Percentiles rank a stretch among this genome's conserved stretches.
Conservation (phyloP, 2,329 filamentous ascomycete species). For the Cladorrhinum sp. region DNA sequence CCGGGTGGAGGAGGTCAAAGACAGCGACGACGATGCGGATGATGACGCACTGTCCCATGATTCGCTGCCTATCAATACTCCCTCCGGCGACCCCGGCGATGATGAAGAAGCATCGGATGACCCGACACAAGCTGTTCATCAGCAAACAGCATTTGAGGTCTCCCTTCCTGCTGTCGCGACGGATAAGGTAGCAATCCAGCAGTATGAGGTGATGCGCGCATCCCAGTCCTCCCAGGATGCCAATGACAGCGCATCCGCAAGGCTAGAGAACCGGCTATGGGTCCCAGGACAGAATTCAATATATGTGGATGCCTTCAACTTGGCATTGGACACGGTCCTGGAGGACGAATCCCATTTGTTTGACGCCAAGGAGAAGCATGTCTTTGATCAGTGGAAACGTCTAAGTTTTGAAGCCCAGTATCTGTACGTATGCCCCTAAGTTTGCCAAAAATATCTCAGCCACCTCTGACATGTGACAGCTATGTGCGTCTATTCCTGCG, state of each 20-base stretch:
- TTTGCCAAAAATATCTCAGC: not conserved
- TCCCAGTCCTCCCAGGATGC: slow-evolving; percentile 45
- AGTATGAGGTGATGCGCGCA: slow-evolving; percentile 70
- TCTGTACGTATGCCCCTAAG: slow-evolving; percentile 55
- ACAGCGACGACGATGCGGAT: slow-evolving; percentile 33
- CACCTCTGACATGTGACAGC: slow-evolving; percentile 41
- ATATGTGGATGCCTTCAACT: slow-evolving; percentile 95
- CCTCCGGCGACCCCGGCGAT: not conserved
- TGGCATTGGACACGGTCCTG: slow-evolving; percentile 84
- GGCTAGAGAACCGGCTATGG: slow-evolving; percentile 57
- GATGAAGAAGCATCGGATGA: not conserved
- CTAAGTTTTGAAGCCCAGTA: slow-evolving; percentile 86
- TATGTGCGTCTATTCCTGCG: slow-evolving; percentile 91
- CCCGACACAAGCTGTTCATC: slow-evolving; percentile 7
- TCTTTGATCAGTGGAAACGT: slow-evolving; percentile 73
- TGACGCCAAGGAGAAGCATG: slow-evolving; percentile 68
- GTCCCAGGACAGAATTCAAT: slow-evolving; percentile 78
- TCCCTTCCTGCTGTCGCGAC: slow-evolving; percentile 66
- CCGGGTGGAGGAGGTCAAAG: slow-evolving; percentile 31
- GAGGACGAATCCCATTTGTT: slow-evolving; percentile 88
- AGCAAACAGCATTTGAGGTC: slow-evolving; percentile 65
- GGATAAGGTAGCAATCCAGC: slow-evolving; percentile 69
- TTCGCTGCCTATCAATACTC: not conserved
- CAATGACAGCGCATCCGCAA: slow-evolving; percentile 47
- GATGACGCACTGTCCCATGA: slow-evolving; percentile 25